Conservation (phyloP, 306 rosid genomes). For the Fragaria vesca region DNA sequence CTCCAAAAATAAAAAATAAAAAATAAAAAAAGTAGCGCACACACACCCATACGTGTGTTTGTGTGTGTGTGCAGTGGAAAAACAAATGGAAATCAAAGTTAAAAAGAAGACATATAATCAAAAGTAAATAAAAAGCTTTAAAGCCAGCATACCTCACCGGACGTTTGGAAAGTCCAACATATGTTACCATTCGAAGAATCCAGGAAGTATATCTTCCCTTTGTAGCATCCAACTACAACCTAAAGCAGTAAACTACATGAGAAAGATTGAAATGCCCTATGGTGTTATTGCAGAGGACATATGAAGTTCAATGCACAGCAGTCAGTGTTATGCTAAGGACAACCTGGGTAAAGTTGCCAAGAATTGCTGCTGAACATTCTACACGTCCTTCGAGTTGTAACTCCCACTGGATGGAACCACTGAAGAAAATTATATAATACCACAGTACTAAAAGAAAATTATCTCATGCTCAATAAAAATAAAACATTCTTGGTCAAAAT, state of each 20-base stretch:
- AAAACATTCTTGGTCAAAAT: background rate
- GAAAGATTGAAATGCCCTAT: slow-evolving; percentile 27
- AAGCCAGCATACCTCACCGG: slow-evolving; percentile 67
- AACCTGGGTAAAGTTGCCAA: slow-evolving; percentile 85
- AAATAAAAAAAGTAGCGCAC: background rate
- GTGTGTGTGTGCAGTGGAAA: background rate
- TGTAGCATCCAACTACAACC: slow-evolving; percentile 95
- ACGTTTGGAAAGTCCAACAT: slow-evolving; percentile 80
- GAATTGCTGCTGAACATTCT: slow-evolving; percentile 83
- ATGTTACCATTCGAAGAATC: slow-evolving; percentile 62
- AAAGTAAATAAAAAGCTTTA: slow-evolving; percentile 1
- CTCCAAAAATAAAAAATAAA: background rate
- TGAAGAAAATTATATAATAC: slow-evolving; percentile 49
- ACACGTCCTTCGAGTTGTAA: slow-evolving; percentile 75
- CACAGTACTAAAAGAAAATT: background rate
- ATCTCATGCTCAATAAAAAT: background rate
- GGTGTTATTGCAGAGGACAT: slow-evolving; percentile 9
- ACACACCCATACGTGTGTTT: too few relatives aligned
- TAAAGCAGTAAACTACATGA: slow-evolving; percentile 27
- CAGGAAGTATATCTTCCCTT: slow-evolving; percentile 82
- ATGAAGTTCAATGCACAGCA: slow-evolving; percentile 9
- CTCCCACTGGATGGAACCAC: slow-evolving; percentile 93
- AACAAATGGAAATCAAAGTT: background rate
- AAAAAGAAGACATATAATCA: slow-evolving; percentile 22
- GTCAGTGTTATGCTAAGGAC: slow-evolving; percentile 10